These are phyloP conservation scores for Saccharum hybrid DNA, from an alignment of 202 grass and related monocot species.

Conservation along the genomic window DNA sequence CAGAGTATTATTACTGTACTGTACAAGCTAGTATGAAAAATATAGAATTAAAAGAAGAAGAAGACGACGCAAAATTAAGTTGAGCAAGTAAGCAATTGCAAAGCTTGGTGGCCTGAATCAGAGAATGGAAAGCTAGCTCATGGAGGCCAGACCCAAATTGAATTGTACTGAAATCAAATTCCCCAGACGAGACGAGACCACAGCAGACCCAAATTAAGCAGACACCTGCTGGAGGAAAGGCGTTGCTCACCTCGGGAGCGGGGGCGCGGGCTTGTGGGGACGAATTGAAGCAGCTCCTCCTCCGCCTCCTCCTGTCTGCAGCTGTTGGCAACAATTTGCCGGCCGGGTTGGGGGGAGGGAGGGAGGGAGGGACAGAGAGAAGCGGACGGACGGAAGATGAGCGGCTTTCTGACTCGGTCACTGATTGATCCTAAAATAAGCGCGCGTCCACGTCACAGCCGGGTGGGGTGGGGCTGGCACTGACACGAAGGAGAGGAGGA, in stretches of 20 bases:
- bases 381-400: not conserved
- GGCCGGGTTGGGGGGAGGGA: not conserved
- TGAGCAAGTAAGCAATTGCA: not conserved
- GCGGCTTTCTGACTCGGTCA: not conserved
- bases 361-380: not conserved
- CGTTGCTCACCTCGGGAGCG: not conserved
- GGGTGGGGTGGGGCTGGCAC: not conserved
- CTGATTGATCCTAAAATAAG: not conserved
- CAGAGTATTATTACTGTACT: no score
- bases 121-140: not conserved
- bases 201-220: no score
- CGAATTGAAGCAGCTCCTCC: not conserved
- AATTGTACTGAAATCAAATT: not conserved
- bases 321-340: not conserved
- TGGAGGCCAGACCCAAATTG: not conserved
- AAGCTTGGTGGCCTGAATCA: not conserved
- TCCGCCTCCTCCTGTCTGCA: not conserved
- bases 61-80: not conserved
- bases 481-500: no score
- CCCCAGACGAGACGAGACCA: not conserved
- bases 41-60: not conserved
- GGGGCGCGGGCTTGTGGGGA: not conserved
- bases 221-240: not conserved
- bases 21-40: not conserved
- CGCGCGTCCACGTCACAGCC: slow-evolving; percentile 7